Evolutionary conservation across 1,139 yeast species (phyloP).

Genomic region (Eremothecium gossypii): DNA sequence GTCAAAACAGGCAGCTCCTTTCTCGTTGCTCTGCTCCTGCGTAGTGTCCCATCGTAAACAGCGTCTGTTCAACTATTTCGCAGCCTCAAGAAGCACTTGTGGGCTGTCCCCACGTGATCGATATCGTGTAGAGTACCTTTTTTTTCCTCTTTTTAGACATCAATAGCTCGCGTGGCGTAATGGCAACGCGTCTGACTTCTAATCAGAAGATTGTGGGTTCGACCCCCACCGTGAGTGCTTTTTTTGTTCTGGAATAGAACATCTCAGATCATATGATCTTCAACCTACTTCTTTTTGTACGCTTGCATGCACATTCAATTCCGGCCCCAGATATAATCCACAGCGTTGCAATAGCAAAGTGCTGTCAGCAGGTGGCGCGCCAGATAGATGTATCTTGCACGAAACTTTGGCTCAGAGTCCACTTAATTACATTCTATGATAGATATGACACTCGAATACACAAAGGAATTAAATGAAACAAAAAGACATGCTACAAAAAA

Average conservation of each 20-base stretch:
- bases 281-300: too few species aligned
- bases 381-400: too few species aligned
- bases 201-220: constrained; percentile 57
- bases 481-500: constrained; percentile 4
- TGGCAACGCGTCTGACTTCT: constrained; percentile 61
- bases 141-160: not conserved
- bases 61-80: not conserved
- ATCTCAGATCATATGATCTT: too few species aligned
- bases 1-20: not conserved
- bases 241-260: too few species aligned
- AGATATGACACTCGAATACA: constrained; percentile 4
- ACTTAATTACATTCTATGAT: constrained; percentile 4
- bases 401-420: too few species aligned
- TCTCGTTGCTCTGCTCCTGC: constrained; percentile 1
- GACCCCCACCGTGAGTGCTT: constrained; percentile 53
- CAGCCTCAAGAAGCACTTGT: not conserved
- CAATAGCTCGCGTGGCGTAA: constrained; percentile 47
- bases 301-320: too few species aligned
- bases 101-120: not conserved
- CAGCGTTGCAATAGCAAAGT: too few species aligned
- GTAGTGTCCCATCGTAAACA: not conserved
- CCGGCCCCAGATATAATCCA: too few species aligned
- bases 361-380: too few species aligned
- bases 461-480: constrained; percentile 1
- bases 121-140: not conserved